Conservation (phyloP, 371 early-diverging fungal species). For the Funneliformis caledonium region DNA sequence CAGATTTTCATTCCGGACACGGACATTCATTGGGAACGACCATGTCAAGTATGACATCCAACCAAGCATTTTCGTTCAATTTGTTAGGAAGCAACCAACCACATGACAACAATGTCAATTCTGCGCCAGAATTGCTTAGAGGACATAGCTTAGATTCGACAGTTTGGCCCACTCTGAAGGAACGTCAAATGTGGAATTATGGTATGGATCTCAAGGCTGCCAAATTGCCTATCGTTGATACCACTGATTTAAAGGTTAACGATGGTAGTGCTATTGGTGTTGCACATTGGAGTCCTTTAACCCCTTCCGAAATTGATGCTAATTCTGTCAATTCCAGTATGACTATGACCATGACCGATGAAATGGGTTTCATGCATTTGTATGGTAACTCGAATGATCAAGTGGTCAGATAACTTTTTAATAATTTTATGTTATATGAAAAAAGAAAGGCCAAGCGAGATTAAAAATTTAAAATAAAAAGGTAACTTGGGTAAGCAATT, state of each 20-base stretch:
- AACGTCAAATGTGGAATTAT: slow-evolving; percentile 35
- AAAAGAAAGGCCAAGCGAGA: not conserved
- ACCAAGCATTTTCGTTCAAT: slow-evolving; percentile 13
- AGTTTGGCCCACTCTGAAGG: slow-evolving; percentile 27
- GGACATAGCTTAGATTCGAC: slow-evolving; percentile 28
- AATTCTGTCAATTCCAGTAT: slow-evolving; percentile 6
- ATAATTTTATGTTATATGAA: not conserved
- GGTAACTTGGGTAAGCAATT: not conserved
- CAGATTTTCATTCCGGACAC: not conserved
- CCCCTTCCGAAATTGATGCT: not conserved
- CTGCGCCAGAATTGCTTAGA: slow-evolving; percentile 19
- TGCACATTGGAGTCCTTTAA: slow-evolving; percentile 29
- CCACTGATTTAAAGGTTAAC: not conserved
- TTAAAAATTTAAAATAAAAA: no score
- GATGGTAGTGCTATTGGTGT: slow-evolving; percentile 18
- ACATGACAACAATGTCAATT: slow-evolving; percentile 2
- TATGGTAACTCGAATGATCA: slow-evolving; percentile 32
- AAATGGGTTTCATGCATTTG: slow-evolving; percentile 24
- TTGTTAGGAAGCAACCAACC: slow-evolving; percentile 7
- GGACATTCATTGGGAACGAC: not conserved
- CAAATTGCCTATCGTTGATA: slow-evolving; percentile 17
- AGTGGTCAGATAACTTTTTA: slow-evolving; percentile 27
- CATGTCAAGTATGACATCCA: slow-evolving; percentile 14
- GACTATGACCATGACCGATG: slow-evolving; percentile 6
- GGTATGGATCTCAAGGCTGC: slow-evolving; percentile 23